phyloP scores from a whole-genome alignment of 345 rosid genomes.

The Sonneratia caseolaris region DNA sequence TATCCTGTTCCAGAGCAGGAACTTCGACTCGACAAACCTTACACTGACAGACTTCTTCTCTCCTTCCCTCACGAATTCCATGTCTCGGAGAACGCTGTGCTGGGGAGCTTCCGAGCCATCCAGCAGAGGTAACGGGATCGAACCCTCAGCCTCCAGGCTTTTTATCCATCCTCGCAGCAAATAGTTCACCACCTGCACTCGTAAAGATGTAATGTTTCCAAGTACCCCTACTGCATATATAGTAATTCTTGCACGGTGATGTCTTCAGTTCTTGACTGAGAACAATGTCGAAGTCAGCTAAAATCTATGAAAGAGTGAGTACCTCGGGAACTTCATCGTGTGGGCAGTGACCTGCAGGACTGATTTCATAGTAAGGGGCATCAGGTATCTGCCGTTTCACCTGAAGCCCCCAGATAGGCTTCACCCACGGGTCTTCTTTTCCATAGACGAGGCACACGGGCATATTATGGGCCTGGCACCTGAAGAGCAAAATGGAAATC shows the following conservation, averaged over 20 bases:
- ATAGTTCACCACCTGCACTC: constrained; percentile 66
- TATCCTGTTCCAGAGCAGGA: constrained; percentile 44
- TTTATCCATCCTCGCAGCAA: constrained; percentile 78
- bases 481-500: constrained; percentile 11
- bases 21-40: constrained; percentile 35
- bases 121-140: constrained; percentile 44
- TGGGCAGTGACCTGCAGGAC: constrained; percentile 99
- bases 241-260: background rate
- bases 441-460: constrained; percentile 84
- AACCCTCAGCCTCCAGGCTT: constrained; percentile 58
- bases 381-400: constrained; percentile 68
- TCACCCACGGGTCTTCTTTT: constrained; percentile 96
- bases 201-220: background rate
- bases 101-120: constrained; percentile 32
- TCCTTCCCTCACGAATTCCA: constrained; percentile 66
- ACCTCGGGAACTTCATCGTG: constrained; percentile 99
- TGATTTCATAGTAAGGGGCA: constrained; percentile 81
- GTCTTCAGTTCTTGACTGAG: background rate
- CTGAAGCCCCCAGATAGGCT: constrained; percentile 77
- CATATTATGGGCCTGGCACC: constrained; percentile 48
- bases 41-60: constrained; percentile 42
- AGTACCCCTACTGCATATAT: background rate
- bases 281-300: background rate
- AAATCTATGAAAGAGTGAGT: background rate
- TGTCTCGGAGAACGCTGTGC: constrained; percentile 25